These are phyloP conservation scores for Pilaira anomala DNA, from an alignment of 192 early-diverging fungal species.

Conservation along the genomic window DNA sequence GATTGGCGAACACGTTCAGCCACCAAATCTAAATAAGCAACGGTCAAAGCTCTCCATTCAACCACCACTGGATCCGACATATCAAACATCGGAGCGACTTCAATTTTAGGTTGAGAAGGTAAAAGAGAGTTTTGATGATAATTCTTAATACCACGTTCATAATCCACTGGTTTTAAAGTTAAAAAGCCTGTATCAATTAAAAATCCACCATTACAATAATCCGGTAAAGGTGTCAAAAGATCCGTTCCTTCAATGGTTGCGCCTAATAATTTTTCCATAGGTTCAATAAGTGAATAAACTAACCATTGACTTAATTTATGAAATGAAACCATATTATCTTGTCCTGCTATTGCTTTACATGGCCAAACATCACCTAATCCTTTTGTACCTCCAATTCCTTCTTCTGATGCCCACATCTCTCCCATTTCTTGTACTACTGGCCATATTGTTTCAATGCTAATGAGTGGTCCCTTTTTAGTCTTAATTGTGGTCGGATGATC, in stretches of 20 bases:
- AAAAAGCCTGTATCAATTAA: constrained; percentile 86
- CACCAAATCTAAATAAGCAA: constrained; percentile 73
- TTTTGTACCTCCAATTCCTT: constrained; percentile 73
- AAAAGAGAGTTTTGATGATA: constrained; percentile 42
- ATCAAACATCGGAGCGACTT: constrained; percentile 68
- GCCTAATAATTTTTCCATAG: constrained; percentile 52
- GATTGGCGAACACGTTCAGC: constrained; percentile 60
- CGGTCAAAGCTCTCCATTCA: constrained; percentile 93
- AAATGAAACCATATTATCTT: constrained; percentile 66
- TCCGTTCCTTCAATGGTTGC: constrained; percentile 59
- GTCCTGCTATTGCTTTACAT: constrained; percentile 25
- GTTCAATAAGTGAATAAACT: constrained; percentile 87
- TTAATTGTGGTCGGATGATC: constrained; percentile 49
- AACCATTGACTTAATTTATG: constrained; percentile 96
- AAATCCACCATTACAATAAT: constrained; percentile 85
- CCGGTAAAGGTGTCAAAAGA: constrained; percentile 79
- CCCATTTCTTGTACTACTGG: constrained; percentile 74
- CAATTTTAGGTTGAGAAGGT: constrained; percentile 37
- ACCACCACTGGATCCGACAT: constrained; percentile 79
- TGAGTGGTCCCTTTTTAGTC: constrained; percentile 30
- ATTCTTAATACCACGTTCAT: constrained; percentile 56
- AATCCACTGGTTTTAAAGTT: constrained; percentile 49
- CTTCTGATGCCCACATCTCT: constrained; percentile 78
- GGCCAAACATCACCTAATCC: constrained; percentile 39
- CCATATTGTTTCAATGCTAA: constrained; percentile 76